Percentiles rank a stretch among this genome's conserved stretches.
phyloP scores from a whole-genome alignment of 176 grass and related monocot species.

The Aegilops sharonensis region DNA sequence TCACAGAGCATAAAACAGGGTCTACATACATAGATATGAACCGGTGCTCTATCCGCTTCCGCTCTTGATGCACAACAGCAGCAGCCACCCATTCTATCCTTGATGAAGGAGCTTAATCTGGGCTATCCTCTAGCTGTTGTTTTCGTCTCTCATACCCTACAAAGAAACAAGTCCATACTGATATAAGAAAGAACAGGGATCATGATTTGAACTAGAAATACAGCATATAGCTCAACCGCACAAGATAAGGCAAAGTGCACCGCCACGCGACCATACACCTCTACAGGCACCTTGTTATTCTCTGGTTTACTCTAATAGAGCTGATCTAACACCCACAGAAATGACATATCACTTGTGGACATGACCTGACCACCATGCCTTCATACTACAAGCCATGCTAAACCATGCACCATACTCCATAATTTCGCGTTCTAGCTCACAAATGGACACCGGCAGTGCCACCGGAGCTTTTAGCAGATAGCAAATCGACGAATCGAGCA shows the following conservation, averaged over 20 bases:
- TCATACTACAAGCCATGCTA: background rate
- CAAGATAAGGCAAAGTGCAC: background rate
- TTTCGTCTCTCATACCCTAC: conserved; percentile 42
- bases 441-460: background rate
- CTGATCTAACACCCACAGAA: background rate
- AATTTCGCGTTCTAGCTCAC: background rate
- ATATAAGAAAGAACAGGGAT: background rate
- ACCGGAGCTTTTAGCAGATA: background rate
- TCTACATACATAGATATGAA: conserved; percentile 68
- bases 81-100: conserved; percentile 79
- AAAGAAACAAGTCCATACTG: conserved; percentile 15
- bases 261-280: background rate
- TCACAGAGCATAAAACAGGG: background rate
- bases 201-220: background rate
- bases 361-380: background rate
- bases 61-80: conserved; percentile 67
- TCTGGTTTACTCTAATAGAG: background rate
- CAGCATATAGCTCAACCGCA: background rate
- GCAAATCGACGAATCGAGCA: background rate
- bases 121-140: conserved; percentile 35
- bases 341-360: background rate
- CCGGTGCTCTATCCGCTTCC: conserved; percentile 54
- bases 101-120: conserved; percentile 33
- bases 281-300: background rate
- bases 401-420: background rate